Base-by-base conservation (phyloP, 164 flowering plant genomes). In the Magnolia sinica region DNA sequence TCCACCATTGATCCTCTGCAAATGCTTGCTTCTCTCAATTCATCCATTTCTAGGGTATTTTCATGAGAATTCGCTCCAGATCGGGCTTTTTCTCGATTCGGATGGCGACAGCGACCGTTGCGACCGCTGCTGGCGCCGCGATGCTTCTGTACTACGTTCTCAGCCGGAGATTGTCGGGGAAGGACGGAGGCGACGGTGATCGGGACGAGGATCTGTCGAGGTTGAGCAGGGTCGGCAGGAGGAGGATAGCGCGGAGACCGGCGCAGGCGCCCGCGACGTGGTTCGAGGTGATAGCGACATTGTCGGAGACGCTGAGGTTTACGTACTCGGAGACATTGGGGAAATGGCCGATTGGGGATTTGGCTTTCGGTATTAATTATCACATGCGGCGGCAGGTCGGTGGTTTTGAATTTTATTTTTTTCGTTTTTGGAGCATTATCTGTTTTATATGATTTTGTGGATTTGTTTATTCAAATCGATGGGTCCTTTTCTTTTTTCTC, bases 351-450 rank as follows among this genome's bases (percentile, higher is more conserved):
- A 92, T 95, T 64, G 98, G 92, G 1, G 99, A 95, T 72, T 82
- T 95, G 82, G 97, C 99, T 55, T 95, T 95, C 67, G 99, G 99
- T n/a, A 93, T 95, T 63, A 95, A 91, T 83, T 95, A 88, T 81
- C 87, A 89, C n/a, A 84, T 93, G 84, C 84, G 92, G 55, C 81
- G 93, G 74, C 99, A 95, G 93, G 98, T 93, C 20, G 20, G 31
- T 64, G 45, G 50, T 19, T 71, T 76, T 20, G 76, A 61, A 29
- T 73, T 72, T 14, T 24, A 1, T 24, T 24, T 27, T 45, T 50
- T 51, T 45, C 69, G 50, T 27, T 6, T 64, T 59, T 76, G 71
- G 59, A 68, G 52, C 18, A 24, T 68, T 29, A 37, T 18, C 45
- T n/a, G 70, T 9, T 24, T 68, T 66, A n/a, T 27, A 19, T 22